phyloP scores from a whole-genome alignment of 805 yeast species.

The Ogataea pignaliae region DNA sequence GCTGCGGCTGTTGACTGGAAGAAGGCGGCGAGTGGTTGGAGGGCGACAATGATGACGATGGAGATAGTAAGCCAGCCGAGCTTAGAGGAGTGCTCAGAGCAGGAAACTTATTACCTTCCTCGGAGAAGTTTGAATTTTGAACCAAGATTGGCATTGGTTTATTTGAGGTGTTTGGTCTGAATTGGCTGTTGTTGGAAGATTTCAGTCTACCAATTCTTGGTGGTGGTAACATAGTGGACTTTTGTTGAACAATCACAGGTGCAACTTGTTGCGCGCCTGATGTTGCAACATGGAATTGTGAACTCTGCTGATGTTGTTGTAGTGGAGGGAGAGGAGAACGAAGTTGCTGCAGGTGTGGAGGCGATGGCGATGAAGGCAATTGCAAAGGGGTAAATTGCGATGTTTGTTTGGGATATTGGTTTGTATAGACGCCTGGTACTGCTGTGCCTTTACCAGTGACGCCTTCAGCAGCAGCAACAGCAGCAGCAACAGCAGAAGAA shows the following conservation, averaged over 20 bases:
- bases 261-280: conserved; percentile 3
- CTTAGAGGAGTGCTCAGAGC: conserved; percentile 8
- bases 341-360: not conserved
- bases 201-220: conserved; percentile 22
- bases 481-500: not conserved
- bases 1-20: conserved; percentile 2
- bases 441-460: no score
- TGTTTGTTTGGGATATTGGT: not conserved
- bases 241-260: conserved; percentile 16
- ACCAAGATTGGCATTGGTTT: conserved; percentile 30
- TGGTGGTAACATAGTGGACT: conserved; percentile 27
- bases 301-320: conserved; percentile 4
- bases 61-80: conserved; percentile 3
- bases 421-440: no score
- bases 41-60: conserved; percentile 2
- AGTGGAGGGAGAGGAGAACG: conserved; percentile 1
- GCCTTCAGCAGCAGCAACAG: not conserved
- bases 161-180: conserved; percentile 26
- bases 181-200: conserved; percentile 15
- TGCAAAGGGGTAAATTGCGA: not conserved
- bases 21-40: conserved; percentile 1
- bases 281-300: conserved; percentile 4
- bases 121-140: conserved; percentile 16
- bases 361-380: not conserved
- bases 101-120: not conserved